Base-by-base conservation (phyloP, 805 yeast genomes). In the Komagataella pastoris region DNA sequence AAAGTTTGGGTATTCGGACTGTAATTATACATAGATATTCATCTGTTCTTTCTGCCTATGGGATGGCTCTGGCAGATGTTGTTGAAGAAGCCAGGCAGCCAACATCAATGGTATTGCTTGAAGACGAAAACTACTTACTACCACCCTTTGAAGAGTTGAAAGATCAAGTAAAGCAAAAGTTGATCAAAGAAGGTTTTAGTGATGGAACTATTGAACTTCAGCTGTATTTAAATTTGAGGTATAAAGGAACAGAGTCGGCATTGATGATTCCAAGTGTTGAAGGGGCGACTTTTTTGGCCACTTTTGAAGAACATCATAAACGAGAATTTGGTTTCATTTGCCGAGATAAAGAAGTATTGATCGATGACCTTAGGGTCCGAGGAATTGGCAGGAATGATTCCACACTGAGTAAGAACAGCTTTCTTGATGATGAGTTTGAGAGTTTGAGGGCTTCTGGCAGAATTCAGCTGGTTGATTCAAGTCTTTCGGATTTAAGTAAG, bases 241-340 rank as follows among this genome's bases (percentile, higher is more conserved):
- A 86, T 61, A 79, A 79, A 55, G 97, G 97, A 7, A 84, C 96
- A n/a, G 97, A 90, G 60, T 85, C 96, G 2, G 82, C 85, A 46
- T 67, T 90, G 55, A 84, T 89, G 85, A 79, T 85, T n/a, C 65
- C 64, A 12, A 64, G 60, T 18, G 62, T 59, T 6, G 57, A 58
- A 24, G 56, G 56, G 46, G 50, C 54, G 1, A 63, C 59, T 46
- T 64, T 62, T 47, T 45, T 56, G 3, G 17, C 49, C 6, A 47
- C 52, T 1, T 66, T 66, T 52, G 57, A 59, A 47, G 59, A 58
- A 40, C 57, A 53, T 14, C 70, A 66, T 51, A 59, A 63, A 50
- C 53, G 67, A 46, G 70, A 66, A 52, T 65, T 66, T 50, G 64
- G 65, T 1, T 66, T 66, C 55, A 63, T 54, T 47, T 59, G 63